Base-by-base conservation (phyloP, 148 eudicot species). In the Simmondsia chinensis region DNA sequence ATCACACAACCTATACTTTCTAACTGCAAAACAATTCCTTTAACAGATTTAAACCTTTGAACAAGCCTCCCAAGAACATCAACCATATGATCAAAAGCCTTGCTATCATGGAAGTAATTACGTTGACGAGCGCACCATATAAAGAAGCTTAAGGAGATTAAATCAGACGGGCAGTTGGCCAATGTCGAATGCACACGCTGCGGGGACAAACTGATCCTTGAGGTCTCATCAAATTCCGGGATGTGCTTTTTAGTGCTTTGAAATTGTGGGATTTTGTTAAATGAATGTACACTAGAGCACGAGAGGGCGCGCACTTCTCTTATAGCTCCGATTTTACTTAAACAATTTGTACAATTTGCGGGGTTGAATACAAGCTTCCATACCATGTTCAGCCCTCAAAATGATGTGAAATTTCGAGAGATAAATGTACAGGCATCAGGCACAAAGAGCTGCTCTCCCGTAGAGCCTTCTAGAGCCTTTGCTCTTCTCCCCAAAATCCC, bases 61-160 rank as follows among this genome's bases (percentile, higher is more conserved):
- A 49, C 21, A 3, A 76, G 53, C 33, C 74, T 59, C 22, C 46
- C 10, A 25, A 69, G 28, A 27, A 71, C 74, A 54, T 21, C 24
- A 27, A 39, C 72, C 69, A 72, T 60, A 24, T 49, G 60, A 20
- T 53, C 33, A 16, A 72, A 64, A 4, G 72, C 55, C n/a, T 3
- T 6, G 13, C 56, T 47, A 17, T 76, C 52, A 20, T 76, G 74
- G 46, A 76, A 76, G 63, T 72, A 68, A 39, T 68, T 26, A 12
- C 68, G 69, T 25, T 64, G 77, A 30, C 65, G 43, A 18, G 82
- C 78, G 48, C 77, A 76, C 71, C 82, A 72, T 30, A 76, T 35
- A 56, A 76, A 76, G 37, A 63, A 68, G 35, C 47, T 68, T 41
- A 76, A 57, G 50, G 78, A 51, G 39, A 65, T 20, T 36, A 68